Evolutionary conservation across 805 yeast species (phyloP).

Genomic region (Candida montana): DNA sequence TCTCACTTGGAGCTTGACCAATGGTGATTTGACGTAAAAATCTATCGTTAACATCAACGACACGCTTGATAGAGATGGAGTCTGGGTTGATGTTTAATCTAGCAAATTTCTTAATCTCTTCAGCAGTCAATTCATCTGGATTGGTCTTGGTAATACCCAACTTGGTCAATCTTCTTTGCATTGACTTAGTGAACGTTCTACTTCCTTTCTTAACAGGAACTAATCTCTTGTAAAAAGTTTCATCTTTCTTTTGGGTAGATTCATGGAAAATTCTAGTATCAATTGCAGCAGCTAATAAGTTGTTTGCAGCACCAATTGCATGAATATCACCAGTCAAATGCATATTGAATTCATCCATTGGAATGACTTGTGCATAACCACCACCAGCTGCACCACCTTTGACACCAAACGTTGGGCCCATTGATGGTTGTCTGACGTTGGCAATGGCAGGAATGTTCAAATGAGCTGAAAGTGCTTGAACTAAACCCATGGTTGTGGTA

Average conservation of each 20-base stretch:
- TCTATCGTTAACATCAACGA: constrained; percentile 91
- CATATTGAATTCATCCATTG: constrained; percentile 98
- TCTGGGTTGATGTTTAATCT: constrained; percentile 86
- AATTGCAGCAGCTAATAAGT: constrained; percentile 91
- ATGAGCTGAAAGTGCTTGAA: constrained; percentile 95
- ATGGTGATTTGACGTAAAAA: constrained; percentile 82
- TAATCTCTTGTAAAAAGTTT: constrained; percentile 74
- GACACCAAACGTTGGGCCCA: constrained; percentile 99
- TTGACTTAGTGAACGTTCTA: constrained; percentile 72
- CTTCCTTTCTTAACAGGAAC: constrained; percentile 82
- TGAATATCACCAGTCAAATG: constrained; percentile 97
- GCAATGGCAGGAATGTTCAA: constrained; percentile 80
- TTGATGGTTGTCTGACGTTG: constrained; percentile 93
- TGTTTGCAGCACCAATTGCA: constrained; percentile 91
- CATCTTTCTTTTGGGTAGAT: constrained; percentile 59
- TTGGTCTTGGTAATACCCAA: constrained; percentile 78
- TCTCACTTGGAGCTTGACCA: constrained; percentile 91
- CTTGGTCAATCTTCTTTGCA: constrained; percentile 69
- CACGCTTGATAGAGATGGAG: constrained; percentile 87
- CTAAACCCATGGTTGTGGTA: constrained; percentile 92
- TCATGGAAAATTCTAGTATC: constrained; percentile 98
- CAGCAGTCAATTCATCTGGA: constrained; percentile 74
- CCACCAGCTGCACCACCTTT: constrained; percentile 99
- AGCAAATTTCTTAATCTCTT: constrained; percentile 70
- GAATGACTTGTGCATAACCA: constrained; percentile 95